Evolutionary conservation across 306 rosid genomes (phyloP), one percentile per base, ranked within the genome.

Genomic region (Fragaria nilgerrensis): DNA sequence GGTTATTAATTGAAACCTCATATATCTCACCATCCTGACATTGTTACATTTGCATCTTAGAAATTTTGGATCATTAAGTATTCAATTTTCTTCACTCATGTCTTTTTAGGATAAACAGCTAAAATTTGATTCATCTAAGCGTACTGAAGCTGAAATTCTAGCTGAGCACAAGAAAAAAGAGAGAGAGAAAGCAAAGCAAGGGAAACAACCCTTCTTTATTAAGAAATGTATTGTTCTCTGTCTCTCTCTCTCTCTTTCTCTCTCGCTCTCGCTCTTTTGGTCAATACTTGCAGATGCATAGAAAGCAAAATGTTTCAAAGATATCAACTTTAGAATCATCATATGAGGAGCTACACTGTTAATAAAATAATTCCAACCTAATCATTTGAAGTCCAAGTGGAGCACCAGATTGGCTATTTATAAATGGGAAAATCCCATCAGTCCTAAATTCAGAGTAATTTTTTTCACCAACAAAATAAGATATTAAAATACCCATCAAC

Each of bases 131-230:
- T 84, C 96, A 39, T 61, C 82, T 3, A 85, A 88, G 81, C 80
- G 73, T 23, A 66, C 69, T 72, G 92, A 90, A 75, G 75, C 83
- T 61, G 74, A 70, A 79, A 88, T 95, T 85, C 75, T 92, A 78
- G 77, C 89, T 19, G 80, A 82, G 66, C 96, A 92, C 88, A 95
- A 90, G 86, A 92, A 86, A 87, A 90, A 85, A 81, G 96, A 92
- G 86, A 87, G 77, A 59, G 95, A 87, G 86, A 94, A 97, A 53
- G 82, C 91, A 45, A 92, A 92, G 83, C 89, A 84, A 75, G 97
- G 97, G 69, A 94, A 95, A 81, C 90, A 84, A 23, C 98, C 97
- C 25, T 95, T 88, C 79, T 95, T 88, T 89, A 84, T 92, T 47
- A 92, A 91, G 83, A 88, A 92, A 77, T 90, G 97, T 92, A 83